Evolutionary conservation across 2,329 filamentous ascomycete genomes (phyloP), one percentile per base, ranked within the genome.

Genomic region (Aciculosporium take): DNA sequence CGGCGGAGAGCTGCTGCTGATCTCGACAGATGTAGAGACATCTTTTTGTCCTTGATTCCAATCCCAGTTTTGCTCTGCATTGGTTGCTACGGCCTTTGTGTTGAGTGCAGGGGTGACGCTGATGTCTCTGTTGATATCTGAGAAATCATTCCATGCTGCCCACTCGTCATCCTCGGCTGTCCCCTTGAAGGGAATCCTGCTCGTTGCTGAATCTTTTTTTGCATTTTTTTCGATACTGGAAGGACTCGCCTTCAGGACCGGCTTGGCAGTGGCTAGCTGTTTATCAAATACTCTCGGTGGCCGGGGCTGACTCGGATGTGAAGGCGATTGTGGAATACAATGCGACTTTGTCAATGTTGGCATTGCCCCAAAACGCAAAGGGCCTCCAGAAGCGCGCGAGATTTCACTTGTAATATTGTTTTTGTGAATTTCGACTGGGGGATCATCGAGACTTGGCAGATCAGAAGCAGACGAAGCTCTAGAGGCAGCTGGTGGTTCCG

Each of bases 231-330:
- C 17, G 18, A 4, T 10, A n/a, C 4, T 24, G n/a, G 41, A 28
- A 15, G 5, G 8, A 17, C 17, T 23, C 21, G 20, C 29, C 13
- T 30, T n/a, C 20, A 9, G 23, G 5, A 7, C 17, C 31, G 29
- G 17, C 7, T 27, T 27, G 20, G 13, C n/a, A 32, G 31, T 17
- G 28, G 56, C 56, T 2, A 64, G 63, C 2, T 66, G 69, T 37
- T 67, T 62, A 31, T 75, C 55, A 4, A 60, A 62, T 12, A 74
- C 55, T 2, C 67, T 65, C 1, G 65, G 62, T 45, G 72, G 74
- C 1, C 70, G 69, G 45, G 72, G 75, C 31, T 69, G 65, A 13
- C 70, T 64, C 29, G 69, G 65, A 43, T 71, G 73, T 1, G 70
- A 70, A 0, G 69, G 68, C 5, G 71, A 71, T 49, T 66, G 71